Conservation (phyloP, 2,329 filamentous ascomycete species). For the Epichloe typhina region DNA sequence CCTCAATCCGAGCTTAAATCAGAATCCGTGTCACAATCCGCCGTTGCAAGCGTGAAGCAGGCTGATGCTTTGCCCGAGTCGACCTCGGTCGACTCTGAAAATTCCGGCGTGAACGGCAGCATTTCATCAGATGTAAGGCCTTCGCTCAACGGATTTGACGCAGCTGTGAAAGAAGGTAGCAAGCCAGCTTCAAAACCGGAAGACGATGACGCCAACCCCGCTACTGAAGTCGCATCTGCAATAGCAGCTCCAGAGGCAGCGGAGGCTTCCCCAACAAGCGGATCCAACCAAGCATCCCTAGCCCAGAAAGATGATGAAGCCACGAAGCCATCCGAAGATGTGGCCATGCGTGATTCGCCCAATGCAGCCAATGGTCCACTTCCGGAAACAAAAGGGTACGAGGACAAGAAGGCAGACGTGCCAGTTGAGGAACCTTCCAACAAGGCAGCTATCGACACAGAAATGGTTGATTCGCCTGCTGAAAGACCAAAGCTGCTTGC, state of each 20-base stretch:
- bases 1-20: constrained; percentile 2
- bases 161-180: not conserved
- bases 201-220: not conserved
- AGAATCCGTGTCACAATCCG: constrained; percentile 5
- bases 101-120: constrained; percentile 9
- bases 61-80: not conserved
- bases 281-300: not conserved
- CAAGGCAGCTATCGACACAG: constrained; percentile 9
- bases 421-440: not conserved
- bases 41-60: not conserved
- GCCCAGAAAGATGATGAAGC: not conserved
- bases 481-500: constrained; percentile 7
- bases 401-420: not conserved
- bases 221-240: not conserved
- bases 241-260: not conserved
- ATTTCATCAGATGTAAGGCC: constrained; percentile 1
- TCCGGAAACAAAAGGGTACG: not conserved
- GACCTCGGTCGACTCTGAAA: constrained; percentile 5
- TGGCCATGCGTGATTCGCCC: not conserved
- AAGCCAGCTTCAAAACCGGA: not conserved
- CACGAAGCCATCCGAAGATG: constrained; percentile 3
- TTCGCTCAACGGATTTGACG: constrained; percentile 3
- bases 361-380: not conserved
- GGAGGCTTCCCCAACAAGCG: not conserved
- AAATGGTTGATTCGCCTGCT: constrained; percentile 14